Conservation (phyloP, 441 rosid genomes). For the Pelargonium myrrhifolium region DNA sequence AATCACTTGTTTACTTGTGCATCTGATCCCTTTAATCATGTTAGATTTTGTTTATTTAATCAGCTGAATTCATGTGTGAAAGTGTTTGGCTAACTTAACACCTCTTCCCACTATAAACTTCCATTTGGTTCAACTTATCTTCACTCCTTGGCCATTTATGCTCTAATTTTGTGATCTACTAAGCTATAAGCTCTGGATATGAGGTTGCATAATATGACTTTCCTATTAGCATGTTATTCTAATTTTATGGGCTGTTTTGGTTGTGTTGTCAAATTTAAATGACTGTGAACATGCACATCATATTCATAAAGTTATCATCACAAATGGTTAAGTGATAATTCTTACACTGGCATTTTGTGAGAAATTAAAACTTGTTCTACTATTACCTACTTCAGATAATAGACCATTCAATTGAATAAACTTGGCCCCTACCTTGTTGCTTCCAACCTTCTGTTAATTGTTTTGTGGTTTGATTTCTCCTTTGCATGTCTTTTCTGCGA, state of each 20-base stretch:
- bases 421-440: background rate
- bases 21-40: too few species aligned
- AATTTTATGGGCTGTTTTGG: background rate
- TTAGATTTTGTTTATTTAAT: too few species aligned
- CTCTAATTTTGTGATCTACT: too few species aligned
- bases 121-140: too few species aligned
- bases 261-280: background rate
- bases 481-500: background rate
- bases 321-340: background rate
- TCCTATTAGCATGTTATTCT: too few species aligned
- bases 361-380: background rate
- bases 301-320: background rate
- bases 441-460: background rate
- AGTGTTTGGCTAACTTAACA: too few species aligned
- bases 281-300: background rate
- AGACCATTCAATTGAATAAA: background rate
- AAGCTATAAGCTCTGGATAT: too few species aligned
- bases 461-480: background rate
- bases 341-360: background rate
- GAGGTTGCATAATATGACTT: too few species aligned
- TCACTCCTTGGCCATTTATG: too few species aligned
- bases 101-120: too few species aligned
- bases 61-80: too few species aligned
- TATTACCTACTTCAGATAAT: background rate
- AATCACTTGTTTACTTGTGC: too few species aligned